Conservation (phyloP, 2,329 filamentous ascomycete genomes). For the Colletotrichum sp. region DNA sequence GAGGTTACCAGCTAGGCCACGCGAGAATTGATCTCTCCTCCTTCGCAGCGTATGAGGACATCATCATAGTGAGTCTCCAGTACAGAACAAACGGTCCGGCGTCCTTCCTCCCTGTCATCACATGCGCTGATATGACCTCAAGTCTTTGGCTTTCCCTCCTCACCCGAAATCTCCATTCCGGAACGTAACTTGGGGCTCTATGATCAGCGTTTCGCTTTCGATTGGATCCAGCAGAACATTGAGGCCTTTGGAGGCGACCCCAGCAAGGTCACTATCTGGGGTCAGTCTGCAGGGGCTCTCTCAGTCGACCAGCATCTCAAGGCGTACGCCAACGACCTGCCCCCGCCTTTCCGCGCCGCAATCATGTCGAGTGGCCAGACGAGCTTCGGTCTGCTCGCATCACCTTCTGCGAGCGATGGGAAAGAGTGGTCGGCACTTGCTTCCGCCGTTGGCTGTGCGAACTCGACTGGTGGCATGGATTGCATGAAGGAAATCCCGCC, state of each 20-base stretch:
- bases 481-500: slow-evolving; percentile 25
- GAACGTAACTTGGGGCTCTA: slow-evolving; percentile 27
- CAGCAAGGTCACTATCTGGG: slow-evolving; percentile 32
- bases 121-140: neutral
- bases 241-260: slow-evolving; percentile 32
- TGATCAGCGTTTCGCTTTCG: slow-evolving; percentile 32
- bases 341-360: slow-evolving; percentile 27
- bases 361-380: slow-evolving; percentile 32
- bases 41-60: slow-evolving; percentile 30
- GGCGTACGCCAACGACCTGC: slow-evolving; percentile 13
- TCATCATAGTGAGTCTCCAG: slow-evolving; percentile 28
- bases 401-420: neutral
- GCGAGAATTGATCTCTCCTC: slow-evolving; percentile 25
- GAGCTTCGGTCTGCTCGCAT: slow-evolving; percentile 26
- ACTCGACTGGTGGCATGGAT: slow-evolving; percentile 5
- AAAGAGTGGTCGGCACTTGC: slow-evolving; percentile 23
- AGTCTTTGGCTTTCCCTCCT: slow-evolving; percentile 25
- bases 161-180: neutral
- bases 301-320: slow-evolving; percentile 27
- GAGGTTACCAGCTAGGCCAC: slow-evolving; percentile 27
- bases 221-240: slow-evolving; percentile 36
- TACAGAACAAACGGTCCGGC: slow-evolving; percentile 27
- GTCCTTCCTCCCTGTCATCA: neutral
- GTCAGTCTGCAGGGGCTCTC: slow-evolving; percentile 34
- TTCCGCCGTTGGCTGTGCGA: slow-evolving; percentile 19